Evolutionary conservation across 148 eudicot genomes (phyloP).

Genomic region (Fagopyrum tataricum): DNA sequence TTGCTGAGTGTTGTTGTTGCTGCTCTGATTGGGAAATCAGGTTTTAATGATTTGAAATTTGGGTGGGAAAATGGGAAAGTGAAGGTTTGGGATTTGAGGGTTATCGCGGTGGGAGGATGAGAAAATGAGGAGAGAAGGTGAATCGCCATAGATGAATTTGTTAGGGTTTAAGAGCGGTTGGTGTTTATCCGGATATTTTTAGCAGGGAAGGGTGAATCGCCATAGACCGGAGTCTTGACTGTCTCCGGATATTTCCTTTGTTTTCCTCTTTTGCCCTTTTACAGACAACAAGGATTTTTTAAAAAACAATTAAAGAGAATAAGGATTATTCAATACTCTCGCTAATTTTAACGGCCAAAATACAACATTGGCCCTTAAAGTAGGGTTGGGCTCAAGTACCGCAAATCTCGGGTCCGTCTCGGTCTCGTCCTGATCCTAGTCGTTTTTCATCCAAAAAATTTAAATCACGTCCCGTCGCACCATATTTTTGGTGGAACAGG

Average conservation of each 20-base stretch:
- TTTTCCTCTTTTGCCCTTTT: neutral
- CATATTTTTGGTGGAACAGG: no score
- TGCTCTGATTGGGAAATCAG: slow-evolving; percentile 15
- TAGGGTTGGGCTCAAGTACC: no score
- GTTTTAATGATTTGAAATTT: neutral
- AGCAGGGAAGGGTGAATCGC: neutral
- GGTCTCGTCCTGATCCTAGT: no score
- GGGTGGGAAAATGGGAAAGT: slow-evolving; percentile 15
- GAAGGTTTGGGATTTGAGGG: slow-evolving; percentile 14
- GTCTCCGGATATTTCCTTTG: neutral
- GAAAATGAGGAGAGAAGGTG: slow-evolving; percentile 22
- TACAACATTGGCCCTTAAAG: no score
- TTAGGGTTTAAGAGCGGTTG: slow-evolving; percentile 23
- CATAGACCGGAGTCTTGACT: neutral
- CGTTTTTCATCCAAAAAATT: no score
- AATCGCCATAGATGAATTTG: slow-evolving; percentile 24
- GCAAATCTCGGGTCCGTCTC: no score
- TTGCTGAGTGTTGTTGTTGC: slow-evolving; percentile 1
- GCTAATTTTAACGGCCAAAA: no score
- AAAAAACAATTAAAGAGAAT: no score
- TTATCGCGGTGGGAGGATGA: slow-evolving; percentile 14
- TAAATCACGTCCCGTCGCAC: no score
- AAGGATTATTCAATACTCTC: no score
- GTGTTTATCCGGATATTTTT: slow-evolving; percentile 6
- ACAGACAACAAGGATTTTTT: neutral